phyloP scores from a whole-genome alignment of 345 rosid species.

The Clausena lansium region DNA sequence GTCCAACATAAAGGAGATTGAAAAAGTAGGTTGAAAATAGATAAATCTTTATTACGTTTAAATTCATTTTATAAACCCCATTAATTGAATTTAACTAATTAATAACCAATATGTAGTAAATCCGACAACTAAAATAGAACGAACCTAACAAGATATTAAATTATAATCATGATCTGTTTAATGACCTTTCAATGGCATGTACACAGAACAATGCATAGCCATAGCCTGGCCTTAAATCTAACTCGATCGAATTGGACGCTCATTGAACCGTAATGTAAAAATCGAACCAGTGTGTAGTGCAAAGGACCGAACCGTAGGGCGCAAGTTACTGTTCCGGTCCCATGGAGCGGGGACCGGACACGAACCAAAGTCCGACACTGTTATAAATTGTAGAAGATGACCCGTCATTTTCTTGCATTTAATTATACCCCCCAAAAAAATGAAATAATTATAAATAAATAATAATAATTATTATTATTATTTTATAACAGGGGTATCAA shows the following conservation, averaged over 20 bases:
- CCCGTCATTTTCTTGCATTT: constrained; percentile 39
- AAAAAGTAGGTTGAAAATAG: neutral
- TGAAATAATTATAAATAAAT: neutral
- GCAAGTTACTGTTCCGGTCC: constrained; percentile 21
- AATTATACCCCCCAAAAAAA: neutral
- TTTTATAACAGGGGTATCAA: neutral
- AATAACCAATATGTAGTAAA: neutral
- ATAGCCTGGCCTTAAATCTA: neutral
- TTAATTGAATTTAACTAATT: neutral
- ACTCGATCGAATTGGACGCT: neutral
- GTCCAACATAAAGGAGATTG: neutral
- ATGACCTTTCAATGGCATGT: neutral
- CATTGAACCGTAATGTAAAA: neutral
- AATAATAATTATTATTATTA: neutral
- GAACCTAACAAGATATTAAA: neutral
- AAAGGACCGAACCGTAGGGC: constrained; percentile 10
- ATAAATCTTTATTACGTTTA: neutral
- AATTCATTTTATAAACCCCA: neutral
- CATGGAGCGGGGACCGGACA: constrained; percentile 34
- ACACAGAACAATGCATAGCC: neutral
- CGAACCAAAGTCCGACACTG: constrained; percentile 23
- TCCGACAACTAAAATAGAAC: neutral
- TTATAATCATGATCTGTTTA: neutral
- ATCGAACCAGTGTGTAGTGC: neutral
- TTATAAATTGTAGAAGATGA: constrained; percentile 26